These are phyloP conservation scores for Malassezia caprae DNA, from an alignment of 1,284 basidiomycete genomes.

Conservation along the genomic window DNA sequence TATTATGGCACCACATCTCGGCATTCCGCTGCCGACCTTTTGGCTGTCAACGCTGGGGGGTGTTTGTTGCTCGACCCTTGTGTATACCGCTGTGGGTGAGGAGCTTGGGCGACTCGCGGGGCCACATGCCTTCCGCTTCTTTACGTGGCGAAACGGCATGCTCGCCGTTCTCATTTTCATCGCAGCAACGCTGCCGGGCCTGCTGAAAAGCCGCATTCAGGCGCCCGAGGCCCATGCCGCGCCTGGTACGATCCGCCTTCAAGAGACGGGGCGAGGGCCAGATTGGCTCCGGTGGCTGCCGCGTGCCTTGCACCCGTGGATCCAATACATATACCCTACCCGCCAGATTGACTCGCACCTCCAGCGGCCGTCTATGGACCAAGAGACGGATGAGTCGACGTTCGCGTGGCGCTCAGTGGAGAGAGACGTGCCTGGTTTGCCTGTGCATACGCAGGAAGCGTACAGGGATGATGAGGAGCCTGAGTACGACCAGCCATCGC, in stretches of 20 bases:
- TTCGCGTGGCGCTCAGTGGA: not conserved
- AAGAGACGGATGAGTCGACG: not conserved
- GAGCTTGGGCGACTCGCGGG: slow-evolving; percentile 83
- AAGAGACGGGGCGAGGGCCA: not conserved
- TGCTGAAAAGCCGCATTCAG: slow-evolving; percentile 15
- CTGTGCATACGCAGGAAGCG: not conserved
- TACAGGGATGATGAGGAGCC: not conserved
- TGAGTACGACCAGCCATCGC: not conserved
- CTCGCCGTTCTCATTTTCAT: slow-evolving; percentile 70
- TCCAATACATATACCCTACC: not conserved
- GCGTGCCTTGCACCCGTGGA: not conserved
- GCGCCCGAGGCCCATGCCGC: slow-evolving; percentile 9
- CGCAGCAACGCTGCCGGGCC: slow-evolving; percentile 79
- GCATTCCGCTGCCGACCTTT: slow-evolving; percentile 72
- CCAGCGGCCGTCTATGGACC: not conserved
- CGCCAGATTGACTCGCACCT: not conserved
- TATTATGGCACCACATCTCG: slow-evolving; percentile 81
- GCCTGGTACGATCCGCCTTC: slow-evolving; percentile 16
- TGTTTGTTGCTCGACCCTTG: slow-evolving; percentile 79
- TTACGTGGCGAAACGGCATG: slow-evolving; percentile 77
- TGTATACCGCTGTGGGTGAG: slow-evolving; percentile 89
- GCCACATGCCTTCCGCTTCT: slow-evolving; percentile 78
- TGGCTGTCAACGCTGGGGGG: slow-evolving; percentile 85
- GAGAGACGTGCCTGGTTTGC: not conserved
- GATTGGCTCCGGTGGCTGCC: not conserved